Evolutionary conservation across 2,329 filamentous ascomycete genomes (phyloP).

Genomic region (Zymoseptoria passerinii): DNA sequence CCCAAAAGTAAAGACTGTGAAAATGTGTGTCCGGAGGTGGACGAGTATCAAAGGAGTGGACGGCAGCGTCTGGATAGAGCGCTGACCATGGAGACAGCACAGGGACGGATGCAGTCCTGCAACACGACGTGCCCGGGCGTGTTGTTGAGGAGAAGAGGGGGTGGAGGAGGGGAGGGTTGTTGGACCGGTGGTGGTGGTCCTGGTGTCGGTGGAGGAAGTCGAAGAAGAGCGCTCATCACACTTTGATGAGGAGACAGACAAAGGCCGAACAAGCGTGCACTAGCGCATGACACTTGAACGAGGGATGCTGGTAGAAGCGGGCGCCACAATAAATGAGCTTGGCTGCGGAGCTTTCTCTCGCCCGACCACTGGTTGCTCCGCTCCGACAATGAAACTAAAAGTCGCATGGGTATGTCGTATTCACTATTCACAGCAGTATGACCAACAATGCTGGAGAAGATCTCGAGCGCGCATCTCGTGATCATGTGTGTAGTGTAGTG

Average conservation of each 20-base stretch:
- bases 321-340: background rate
- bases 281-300: background rate
- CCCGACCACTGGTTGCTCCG: background rate
- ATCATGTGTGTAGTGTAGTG: background rate
- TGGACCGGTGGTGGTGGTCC: background rate
- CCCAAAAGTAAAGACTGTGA: constrained; percentile 2
- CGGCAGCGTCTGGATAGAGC: constrained; percentile 9
- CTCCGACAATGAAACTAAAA: background rate
- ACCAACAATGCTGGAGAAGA: background rate
- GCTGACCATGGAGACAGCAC: constrained; percentile 5
- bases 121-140: constrained; percentile 1
- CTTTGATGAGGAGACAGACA: background rate
- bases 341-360: background rate
- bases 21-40: constrained; percentile 5
- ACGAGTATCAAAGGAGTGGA: constrained; percentile 15
- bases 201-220: background rate
- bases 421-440: background rate
- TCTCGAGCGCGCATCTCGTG: background rate
- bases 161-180: background rate
- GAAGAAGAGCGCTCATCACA: background rate
- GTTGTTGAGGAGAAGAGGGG: background rate
- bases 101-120: constrained; percentile 5
- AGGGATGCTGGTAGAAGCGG: background rate
- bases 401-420: background rate
- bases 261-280: background rate